phyloP scores from a whole-genome alignment of 2,329 filamentous ascomycete species.

The Stachybotrys echinatus region DNA sequence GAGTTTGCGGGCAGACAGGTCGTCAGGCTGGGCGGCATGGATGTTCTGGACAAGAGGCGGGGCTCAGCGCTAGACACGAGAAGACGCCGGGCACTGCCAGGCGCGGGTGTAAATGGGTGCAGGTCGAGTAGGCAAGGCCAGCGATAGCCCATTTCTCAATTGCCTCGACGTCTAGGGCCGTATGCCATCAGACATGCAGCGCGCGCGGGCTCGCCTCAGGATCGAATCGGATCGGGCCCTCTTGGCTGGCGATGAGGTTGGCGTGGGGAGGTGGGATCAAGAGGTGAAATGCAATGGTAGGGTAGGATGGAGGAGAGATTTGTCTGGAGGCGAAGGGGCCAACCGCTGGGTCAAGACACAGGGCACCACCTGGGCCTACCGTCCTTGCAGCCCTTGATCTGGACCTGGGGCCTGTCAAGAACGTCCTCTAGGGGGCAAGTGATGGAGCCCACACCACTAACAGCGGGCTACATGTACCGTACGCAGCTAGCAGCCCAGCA shows the following conservation, averaged over 20 bases:
- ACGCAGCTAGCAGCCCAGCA: too few species aligned
- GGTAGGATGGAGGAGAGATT: background rate
- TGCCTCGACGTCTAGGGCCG: constrained; percentile 25
- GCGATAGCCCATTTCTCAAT: constrained; percentile 32
- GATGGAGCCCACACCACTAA: too few species aligned
- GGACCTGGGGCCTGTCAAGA: too few species aligned
- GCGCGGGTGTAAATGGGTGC: constrained; percentile 16
- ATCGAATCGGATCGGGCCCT: background rate
- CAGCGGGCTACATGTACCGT: too few species aligned
- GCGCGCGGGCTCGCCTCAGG: constrained; percentile 13
- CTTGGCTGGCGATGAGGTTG: background rate
- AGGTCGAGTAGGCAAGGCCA: constrained; percentile 25
- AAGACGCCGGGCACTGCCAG: background rate
- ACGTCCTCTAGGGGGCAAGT: too few species aligned
- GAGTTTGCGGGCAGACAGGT: background rate
- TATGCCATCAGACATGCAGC: constrained; percentile 27
- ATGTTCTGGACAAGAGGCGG: background rate
- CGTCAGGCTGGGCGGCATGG: constrained; percentile 1
- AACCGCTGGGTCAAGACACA: background rate
- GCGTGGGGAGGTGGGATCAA: constrained; percentile 1
- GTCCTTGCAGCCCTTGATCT: too few species aligned
- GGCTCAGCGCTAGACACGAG: background rate
- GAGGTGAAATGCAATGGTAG: constrained; percentile 6
- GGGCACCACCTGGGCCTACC: too few species aligned
- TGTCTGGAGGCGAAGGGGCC: background rate